A percentile compares a stretch with the other conserved stretches of the same genome.
Evolutionary conservation across 768 basidiomycete species (phyloP).

Genomic region (Heimioporus sp.): DNA sequence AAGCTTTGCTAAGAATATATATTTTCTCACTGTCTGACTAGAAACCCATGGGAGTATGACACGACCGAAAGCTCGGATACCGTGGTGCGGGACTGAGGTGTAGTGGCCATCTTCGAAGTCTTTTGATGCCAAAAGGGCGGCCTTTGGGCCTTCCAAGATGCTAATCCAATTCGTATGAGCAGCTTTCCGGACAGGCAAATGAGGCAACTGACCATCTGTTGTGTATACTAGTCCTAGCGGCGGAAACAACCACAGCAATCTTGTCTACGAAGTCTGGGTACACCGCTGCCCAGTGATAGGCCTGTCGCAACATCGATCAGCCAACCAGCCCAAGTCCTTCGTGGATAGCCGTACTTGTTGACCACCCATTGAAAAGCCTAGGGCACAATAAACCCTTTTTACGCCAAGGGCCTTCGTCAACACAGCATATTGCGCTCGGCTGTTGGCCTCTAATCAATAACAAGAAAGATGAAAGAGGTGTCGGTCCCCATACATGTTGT

Average conservation of each 20-base stretch:
- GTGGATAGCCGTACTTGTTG: conserved; percentile 36
- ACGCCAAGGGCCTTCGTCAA: conserved; percentile 46
- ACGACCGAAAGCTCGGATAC: conserved; percentile 54
- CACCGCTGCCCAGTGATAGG: conserved; percentile 54
- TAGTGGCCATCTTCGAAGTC: conserved; percentile 56
- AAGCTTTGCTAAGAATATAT: conserved; percentile 78
- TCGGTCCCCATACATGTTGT: conserved; percentile 46
- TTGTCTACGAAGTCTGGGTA: conserved; percentile 54
- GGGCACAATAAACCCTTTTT: conserved; percentile 41
- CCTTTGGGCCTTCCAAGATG: conserved; percentile 56
- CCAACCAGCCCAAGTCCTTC: background rate
- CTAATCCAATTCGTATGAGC: conserved; percentile 23
- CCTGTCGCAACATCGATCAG: conserved; percentile 26
- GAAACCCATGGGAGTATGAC: conserved; percentile 55
- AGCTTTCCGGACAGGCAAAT: background rate
- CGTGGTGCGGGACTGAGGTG: conserved; percentile 41
- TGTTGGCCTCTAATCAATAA: conserved; percentile 16
- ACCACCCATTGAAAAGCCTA: conserved; percentile 61
- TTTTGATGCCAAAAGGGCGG: conserved; percentile 48
- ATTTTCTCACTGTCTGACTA: conserved; percentile 54
- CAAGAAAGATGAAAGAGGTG: background rate
- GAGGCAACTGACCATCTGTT: conserved; percentile 45
- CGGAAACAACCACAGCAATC: conserved; percentile 45
- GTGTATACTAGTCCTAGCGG: conserved; percentile 52
- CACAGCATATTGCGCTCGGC: conserved; percentile 54